Evolutionary conservation across 2,329 filamentous ascomycete species (phyloP).

Genomic region (Neopestalotiopsis rosae): DNA sequence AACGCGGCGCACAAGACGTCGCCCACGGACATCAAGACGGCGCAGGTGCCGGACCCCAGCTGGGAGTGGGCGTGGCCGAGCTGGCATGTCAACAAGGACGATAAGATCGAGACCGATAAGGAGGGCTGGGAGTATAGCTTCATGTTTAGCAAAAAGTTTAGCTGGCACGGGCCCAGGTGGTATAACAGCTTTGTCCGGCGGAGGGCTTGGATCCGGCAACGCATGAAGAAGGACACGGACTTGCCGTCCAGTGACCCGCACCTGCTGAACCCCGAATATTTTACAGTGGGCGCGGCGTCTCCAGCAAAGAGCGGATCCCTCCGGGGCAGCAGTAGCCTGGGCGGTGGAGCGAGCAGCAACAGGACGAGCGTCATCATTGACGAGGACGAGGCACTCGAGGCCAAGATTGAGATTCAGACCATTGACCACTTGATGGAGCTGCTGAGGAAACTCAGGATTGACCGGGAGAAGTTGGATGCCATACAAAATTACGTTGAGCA

Average conservation of each 20-base stretch:
- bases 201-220: constrained; percentile 84
- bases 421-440: constrained; percentile 72
- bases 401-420: constrained; percentile 64
- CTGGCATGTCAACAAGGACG: constrained; percentile 73
- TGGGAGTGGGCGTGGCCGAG: constrained; percentile 87
- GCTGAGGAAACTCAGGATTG: constrained; percentile 75
- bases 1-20: constrained; percentile 68
- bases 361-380: constrained; percentile 34
- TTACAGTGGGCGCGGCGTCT: constrained; percentile 68
- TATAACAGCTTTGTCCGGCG: constrained; percentile 94
- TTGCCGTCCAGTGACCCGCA: constrained; percentile 61
- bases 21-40: constrained; percentile 76
- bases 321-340: constrained; percentile 37
- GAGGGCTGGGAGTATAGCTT: constrained; percentile 98
- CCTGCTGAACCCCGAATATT: constrained; percentile 78
- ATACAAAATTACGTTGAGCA: constrained; percentile 83
- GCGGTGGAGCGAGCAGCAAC: constrained; percentile 27
- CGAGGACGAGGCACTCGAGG: constrained; percentile 44
- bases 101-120: constrained; percentile 73
- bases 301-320: constrained; percentile 47
- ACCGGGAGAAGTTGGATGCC: constrained; percentile 88
- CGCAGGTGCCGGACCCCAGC: constrained; percentile 90
- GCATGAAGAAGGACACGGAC: constrained; percentile 64
- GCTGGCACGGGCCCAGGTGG: constrained; percentile 92
- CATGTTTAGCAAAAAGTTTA: constrained; percentile 74